phyloP scores from a whole-genome alignment of 345 rosid species.

The Passiflora organensis region DNA sequence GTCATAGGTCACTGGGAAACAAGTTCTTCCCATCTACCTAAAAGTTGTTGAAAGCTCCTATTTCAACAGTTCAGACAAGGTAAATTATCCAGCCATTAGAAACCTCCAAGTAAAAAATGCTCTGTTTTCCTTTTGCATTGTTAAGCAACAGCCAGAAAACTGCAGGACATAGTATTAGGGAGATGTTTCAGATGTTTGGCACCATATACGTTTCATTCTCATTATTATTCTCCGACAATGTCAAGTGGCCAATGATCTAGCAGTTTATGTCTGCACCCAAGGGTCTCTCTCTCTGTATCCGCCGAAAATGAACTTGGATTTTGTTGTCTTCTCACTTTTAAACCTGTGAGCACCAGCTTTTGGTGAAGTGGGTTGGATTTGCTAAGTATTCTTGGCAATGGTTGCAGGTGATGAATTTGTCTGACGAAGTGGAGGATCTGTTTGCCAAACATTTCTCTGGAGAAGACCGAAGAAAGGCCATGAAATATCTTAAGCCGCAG shows the following conservation, averaged over 20 bases:
- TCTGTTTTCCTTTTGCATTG: neutral
- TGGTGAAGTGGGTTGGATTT: constrained; percentile 13
- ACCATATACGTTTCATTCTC: constrained; percentile 19
- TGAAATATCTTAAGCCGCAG: constrained; percentile 83
- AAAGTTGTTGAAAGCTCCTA: constrained; percentile 93
- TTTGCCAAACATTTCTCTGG: constrained; percentile 74
- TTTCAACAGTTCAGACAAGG: constrained; percentile 93
- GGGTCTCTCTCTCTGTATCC: neutral
- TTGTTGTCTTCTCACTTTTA: constrained; percentile 25
- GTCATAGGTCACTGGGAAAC: constrained; percentile 69
- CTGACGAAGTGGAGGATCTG: constrained; percentile 84
- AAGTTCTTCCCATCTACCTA: constrained; percentile 82
- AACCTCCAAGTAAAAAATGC: constrained; percentile 2
- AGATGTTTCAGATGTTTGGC: constrained; percentile 23
- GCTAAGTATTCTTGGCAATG: constrained; percentile 34
- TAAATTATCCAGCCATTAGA: constrained; percentile 25
- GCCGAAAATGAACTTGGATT: constrained; percentile 18
- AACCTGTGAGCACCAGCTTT: neutral
- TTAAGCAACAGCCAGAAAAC: constrained; percentile 1
- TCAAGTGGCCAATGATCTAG: constrained; percentile 36
- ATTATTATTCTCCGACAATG: constrained; percentile 29
- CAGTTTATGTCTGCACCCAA: constrained; percentile 14
- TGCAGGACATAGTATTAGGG: constrained; percentile 8
- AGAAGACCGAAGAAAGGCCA: constrained; percentile 81
- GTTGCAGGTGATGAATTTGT: constrained; percentile 77